Conservation (phyloP, 2,329 filamentous ascomycete genomes). For the Trichoderma pleuroti region DNA sequence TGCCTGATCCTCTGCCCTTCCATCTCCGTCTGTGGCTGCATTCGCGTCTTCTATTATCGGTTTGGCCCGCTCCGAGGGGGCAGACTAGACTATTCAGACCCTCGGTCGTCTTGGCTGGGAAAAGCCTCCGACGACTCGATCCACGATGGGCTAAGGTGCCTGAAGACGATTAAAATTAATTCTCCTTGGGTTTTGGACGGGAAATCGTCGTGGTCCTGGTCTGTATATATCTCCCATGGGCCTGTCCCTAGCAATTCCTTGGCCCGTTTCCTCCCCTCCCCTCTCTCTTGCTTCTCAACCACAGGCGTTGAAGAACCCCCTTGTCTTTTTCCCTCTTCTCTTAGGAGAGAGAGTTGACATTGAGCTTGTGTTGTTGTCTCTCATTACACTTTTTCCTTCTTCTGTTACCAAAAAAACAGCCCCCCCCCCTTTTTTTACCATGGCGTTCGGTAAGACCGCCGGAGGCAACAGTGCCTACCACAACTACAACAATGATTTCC, state of each 20-base stretch:
- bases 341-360: neutral
- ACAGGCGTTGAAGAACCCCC: conserved; percentile 11
- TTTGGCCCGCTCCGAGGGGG: conserved; percentile 6
- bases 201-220: neutral
- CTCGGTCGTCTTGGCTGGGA: conserved; percentile 15
- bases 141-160: conserved; percentile 4
- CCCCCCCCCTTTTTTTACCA: neutral
- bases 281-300: neutral
- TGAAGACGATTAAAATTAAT: conserved; percentile 11
- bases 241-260: neutral
- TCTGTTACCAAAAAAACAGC: neutral
- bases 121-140: conserved; percentile 12
- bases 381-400: neutral
- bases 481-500: conserved; percentile 74
- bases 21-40: conserved; percentile 17
- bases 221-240: conserved; percentile 9
- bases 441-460: conserved; percentile 43
- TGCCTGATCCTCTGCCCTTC: conserved; percentile 9
- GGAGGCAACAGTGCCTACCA: conserved; percentile 70
- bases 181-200: neutral
- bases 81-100: neutral
- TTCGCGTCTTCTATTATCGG: conserved; percentile 6
- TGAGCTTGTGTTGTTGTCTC: conserved; percentile 13
- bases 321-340: conserved; percentile 9
- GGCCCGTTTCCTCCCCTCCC: neutral